Evolutionary conservation across 148 eudicot genomes (phyloP).

Genomic region (Cornus florida): DNA sequence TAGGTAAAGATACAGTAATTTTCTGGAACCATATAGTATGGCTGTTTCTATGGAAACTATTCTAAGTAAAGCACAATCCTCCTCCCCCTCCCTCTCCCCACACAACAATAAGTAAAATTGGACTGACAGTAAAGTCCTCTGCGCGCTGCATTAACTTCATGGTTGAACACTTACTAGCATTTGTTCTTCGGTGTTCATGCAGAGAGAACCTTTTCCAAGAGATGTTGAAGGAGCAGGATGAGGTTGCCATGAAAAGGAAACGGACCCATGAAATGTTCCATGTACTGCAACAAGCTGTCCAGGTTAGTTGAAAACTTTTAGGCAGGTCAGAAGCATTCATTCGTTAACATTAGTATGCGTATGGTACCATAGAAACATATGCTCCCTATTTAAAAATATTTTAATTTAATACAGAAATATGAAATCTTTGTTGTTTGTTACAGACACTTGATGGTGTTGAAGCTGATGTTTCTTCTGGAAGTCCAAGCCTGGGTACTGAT

Average conservation of each 20-base stretch:
- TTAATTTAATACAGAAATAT: no score
- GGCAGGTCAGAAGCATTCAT: background rate
- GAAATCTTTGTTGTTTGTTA: background rate
- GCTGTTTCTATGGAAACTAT: background rate
- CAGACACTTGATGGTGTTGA: conserved; percentile 21
- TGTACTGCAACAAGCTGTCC: no score
- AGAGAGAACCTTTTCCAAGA: no score
- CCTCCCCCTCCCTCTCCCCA: background rate
- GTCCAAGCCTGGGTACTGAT: conserved; percentile 1
- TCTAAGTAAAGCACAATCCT: background rate
- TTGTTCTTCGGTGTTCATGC: background rate
- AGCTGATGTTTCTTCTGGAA: conserved; percentile 9
- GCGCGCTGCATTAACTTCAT: background rate
- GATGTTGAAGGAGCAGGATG: no score
- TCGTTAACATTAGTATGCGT: background rate
- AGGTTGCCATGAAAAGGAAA: no score
- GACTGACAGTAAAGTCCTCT: background rate
- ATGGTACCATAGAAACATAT: background rate
- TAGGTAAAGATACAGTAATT: background rate
- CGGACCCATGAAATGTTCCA: no score
- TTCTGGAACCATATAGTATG: background rate
- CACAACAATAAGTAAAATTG: background rate
- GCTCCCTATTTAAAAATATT: background rate
- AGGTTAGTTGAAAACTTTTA: no score
- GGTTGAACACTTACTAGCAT: background rate